A percentile compares a stretch with the other conserved stretches of the same genome.
phyloP scores from a whole-genome alignment of 805 yeast species.

The Saccharomycopsis microspora region DNA sequence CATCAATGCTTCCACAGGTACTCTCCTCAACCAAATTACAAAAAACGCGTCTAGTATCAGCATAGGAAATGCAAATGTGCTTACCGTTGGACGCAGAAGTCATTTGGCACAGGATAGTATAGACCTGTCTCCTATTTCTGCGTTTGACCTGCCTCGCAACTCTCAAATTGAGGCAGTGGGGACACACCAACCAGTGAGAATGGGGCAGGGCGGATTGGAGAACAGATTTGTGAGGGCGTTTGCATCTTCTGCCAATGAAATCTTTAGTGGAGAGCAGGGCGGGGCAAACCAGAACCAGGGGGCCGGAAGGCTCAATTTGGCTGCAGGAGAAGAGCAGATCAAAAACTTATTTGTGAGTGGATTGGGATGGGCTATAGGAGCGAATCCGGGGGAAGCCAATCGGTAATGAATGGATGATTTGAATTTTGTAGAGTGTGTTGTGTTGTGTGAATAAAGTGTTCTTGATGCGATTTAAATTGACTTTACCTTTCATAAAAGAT shows the following conservation, averaged over 20 bases:
- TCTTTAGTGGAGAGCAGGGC: slow-evolving; percentile 10
- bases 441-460: no score
- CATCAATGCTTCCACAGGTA: slow-evolving; percentile 16
- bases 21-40: slow-evolving; percentile 14
- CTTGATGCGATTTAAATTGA: no score
- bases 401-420: not conserved
- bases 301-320: slow-evolving; percentile 3
- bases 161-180: slow-evolving; percentile 3
- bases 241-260: slow-evolving; percentile 15
- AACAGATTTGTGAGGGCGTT: slow-evolving; percentile 14
- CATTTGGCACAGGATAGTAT: slow-evolving; percentile 5
- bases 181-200: slow-evolving; percentile 2
- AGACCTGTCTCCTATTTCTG: slow-evolving; percentile 12
- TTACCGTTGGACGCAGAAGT: slow-evolving; percentile 2
- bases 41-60: slow-evolving; percentile 2
- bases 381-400: slow-evolving; percentile 20
- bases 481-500: no score
- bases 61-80: not conserved
- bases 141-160: slow-evolving; percentile 11
- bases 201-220: slow-evolving; percentile 4
- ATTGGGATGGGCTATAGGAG: slow-evolving; percentile 56
- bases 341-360: slow-evolving; percentile 42
- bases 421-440: no score
- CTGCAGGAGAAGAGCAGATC: slow-evolving; percentile 27
- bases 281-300: not conserved